These are phyloP conservation scores for Amoebophrya sp. DNA, from an alignment of 169 alveolate species.

Conservation along the genomic window DNA sequence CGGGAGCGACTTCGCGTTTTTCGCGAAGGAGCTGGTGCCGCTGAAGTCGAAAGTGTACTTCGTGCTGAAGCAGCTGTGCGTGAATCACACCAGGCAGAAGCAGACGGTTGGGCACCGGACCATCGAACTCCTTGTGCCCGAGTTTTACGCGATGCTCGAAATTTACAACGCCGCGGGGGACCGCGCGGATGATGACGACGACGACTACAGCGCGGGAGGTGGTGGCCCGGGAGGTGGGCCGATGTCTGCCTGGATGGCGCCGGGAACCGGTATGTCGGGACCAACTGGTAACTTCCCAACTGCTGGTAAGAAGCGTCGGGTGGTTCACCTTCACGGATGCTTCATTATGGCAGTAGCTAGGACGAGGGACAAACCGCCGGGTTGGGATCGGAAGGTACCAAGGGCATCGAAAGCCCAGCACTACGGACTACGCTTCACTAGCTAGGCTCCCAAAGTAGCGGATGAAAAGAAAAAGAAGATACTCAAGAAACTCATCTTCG, in stretches of 20 bases:
- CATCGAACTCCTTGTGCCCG: not conserved
- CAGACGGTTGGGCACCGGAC: not conserved
- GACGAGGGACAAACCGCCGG: too few species aligned
- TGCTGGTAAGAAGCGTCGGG: too few species aligned
- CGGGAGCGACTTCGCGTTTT: not conserved
- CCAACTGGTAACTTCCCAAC: too few species aligned
- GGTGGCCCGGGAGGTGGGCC: not conserved
- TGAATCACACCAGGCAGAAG: not conserved
- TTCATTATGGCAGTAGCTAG: too few species aligned
- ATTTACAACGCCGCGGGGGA: not conserved
- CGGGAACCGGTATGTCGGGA: too few species aligned
- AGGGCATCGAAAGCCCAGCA: too few species aligned
- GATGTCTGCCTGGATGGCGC: not conserved
- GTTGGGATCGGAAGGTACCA: too few species aligned
- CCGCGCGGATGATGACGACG: not conserved
- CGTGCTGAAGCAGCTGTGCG: slow-evolving; percentile 1
- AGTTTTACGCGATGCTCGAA: not conserved
- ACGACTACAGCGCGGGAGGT: not conserved
- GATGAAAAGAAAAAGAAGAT: too few species aligned
- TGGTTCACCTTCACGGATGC: too few species aligned
- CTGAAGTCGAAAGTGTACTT: not conserved
- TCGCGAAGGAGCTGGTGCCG: not conserved
- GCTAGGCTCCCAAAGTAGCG: too few species aligned
- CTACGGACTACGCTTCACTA: too few species aligned
- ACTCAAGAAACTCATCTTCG: not conserved